These are phyloP conservation scores for Rhytidiadelphus loreus DNA, from an alignment of 225 moss, liverwort and hornwort genomes.

Conservation along the genomic window DNA sequence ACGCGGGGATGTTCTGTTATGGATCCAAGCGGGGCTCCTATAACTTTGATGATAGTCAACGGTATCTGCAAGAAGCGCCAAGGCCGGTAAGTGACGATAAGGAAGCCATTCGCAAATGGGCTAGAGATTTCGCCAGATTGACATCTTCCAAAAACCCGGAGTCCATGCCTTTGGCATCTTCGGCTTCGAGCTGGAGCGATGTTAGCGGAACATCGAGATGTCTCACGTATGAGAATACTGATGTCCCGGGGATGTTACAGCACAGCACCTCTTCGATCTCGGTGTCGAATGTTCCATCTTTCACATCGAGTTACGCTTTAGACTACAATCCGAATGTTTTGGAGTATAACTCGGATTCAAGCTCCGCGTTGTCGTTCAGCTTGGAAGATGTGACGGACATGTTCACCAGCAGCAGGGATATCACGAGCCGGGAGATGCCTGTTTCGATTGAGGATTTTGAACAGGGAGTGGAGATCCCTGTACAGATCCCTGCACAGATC, in stretches of 20 bases:
- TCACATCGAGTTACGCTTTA: background rate
- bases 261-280: constrained; percentile 1
- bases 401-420: background rate
- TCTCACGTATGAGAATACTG: background rate
- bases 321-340: background rate
- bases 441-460: background rate
- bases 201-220: background rate
- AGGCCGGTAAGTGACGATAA: constrained; percentile 13
- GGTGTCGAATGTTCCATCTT: background rate
- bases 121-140: constrained; percentile 15
- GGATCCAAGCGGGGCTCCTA: constrained; percentile 13
- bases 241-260: background rate
- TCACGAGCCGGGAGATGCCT: background rate
- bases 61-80: background rate
- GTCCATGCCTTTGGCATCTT: background rate
- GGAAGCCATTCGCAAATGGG: constrained; percentile 33
- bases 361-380: constrained; percentile 1
- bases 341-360: constrained; percentile 4
- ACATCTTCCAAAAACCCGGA: background rate
- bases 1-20: constrained; percentile 30
- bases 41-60: constrained; percentile 23
- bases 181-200: constrained; percentile 6
- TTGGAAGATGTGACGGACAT: constrained; percentile 12
- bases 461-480: background rate
- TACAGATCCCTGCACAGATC: constrained; percentile 2